Evolutionary conservation across 1,139 yeast genomes (phyloP).

Genomic region (Pichia sp.): DNA sequence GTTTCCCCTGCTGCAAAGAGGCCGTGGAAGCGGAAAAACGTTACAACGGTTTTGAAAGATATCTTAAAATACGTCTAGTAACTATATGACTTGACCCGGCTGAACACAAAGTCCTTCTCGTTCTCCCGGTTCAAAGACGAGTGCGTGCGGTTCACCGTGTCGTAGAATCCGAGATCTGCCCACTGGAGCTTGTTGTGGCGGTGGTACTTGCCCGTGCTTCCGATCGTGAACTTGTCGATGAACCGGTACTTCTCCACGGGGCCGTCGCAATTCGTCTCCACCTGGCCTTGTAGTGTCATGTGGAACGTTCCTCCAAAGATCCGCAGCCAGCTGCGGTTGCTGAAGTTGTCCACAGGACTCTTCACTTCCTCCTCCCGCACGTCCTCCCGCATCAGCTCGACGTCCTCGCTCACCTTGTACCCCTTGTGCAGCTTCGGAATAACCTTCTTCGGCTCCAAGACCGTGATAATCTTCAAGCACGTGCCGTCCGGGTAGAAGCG

Average conservation of each 20-base stretch:
- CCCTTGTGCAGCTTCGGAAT: slow-evolving; percentile 33
- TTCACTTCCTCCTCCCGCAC: background rate
- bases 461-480: slow-evolving; percentile 60
- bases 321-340: slow-evolving; percentile 26
- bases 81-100: slow-evolving; percentile 50
- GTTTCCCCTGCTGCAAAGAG: too few species aligned
- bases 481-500: slow-evolving; percentile 79
- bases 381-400: slow-evolving; percentile 11
- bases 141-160: slow-evolving; percentile 43
- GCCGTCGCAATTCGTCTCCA: slow-evolving; percentile 52
- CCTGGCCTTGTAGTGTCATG: slow-evolving; percentile 51
- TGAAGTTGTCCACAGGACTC: slow-evolving; percentile 12
- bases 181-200: slow-evolving; percentile 66
- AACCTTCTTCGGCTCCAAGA: slow-evolving; percentile 59
- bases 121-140: slow-evolving; percentile 56
- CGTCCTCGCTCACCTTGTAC: slow-evolving; percentile 14
- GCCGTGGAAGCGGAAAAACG: too few species aligned
- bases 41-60: too few species aligned
- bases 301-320: slow-evolving; percentile 52
- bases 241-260: slow-evolving; percentile 59
- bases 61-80: background rate
- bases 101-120: slow-evolving; percentile 73
- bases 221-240: slow-evolving; percentile 56
- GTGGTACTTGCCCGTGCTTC: slow-evolving; percentile 48
- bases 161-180: slow-evolving; percentile 54